These are phyloP conservation scores for Bothriochloa decipiens DNA, from an alignment of 176 grass and related monocot genomes.

Conservation along the genomic window DNA sequence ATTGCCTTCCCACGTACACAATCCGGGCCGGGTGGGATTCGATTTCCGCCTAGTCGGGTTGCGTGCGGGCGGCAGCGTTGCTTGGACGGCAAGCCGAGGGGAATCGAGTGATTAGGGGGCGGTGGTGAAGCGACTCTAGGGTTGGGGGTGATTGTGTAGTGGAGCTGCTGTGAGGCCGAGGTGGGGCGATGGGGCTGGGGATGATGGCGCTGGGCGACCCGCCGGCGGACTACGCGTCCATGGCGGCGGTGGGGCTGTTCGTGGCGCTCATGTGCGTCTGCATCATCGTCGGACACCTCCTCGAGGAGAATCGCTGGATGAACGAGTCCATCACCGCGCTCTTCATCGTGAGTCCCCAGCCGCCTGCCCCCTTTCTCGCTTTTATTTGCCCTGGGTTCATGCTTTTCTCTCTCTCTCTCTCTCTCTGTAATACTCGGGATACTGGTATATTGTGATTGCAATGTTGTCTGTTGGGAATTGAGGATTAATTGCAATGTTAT, in stretches of 20 bases:
- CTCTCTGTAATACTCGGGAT: too few relatives aligned
- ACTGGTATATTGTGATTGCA: background rate
- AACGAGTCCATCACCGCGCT: conserved; percentile 86
- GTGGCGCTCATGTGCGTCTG: conserved; percentile 74
- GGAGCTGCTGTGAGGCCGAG: background rate
- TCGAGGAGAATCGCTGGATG: conserved; percentile 88
- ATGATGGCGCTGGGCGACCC: conserved; percentile 41
- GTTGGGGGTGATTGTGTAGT: background rate
- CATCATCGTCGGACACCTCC: conserved; percentile 76
- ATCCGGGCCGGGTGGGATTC: background rate
- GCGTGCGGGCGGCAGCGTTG: background rate
- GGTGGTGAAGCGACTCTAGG: background rate
- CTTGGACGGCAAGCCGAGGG: conserved; percentile 33
- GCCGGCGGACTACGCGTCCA: conserved; percentile 61
- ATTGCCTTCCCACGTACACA: background rate
- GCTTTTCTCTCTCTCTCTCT: background rate
- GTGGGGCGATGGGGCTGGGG: background rate
- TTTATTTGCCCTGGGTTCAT: background rate
- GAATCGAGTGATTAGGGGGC: background rate
- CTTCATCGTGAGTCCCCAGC: conserved; percentile 47
- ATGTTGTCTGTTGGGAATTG: background rate
- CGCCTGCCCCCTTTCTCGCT: background rate
- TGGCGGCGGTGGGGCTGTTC: conserved; percentile 72
- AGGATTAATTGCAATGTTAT: background rate
- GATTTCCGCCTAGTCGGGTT: background rate